These are phyloP conservation scores for Wickerhamomyces bisporus DNA, from an alignment of 805 yeast species.

Conservation along the genomic window DNA sequence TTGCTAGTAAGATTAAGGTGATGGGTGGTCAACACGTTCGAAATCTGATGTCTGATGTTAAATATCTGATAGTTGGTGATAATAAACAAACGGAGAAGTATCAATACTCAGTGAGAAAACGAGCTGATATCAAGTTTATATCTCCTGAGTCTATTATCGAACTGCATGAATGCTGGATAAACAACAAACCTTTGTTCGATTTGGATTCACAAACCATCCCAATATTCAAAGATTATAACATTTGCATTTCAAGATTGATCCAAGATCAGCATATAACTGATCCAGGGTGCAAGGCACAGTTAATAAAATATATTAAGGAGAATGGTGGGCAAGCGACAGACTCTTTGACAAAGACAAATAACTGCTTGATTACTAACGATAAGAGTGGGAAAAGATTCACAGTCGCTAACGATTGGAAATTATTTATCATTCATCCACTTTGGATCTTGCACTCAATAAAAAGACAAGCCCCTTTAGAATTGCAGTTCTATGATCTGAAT, in stretches of 20 bases:
- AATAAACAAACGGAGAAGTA: slow-evolving; percentile 51
- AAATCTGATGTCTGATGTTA: slow-evolving; percentile 58
- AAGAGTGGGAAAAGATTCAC: slow-evolving; percentile 45
- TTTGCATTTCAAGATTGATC: slow-evolving; percentile 34
- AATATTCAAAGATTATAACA: slow-evolving; percentile 36
- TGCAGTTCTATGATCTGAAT: slow-evolving; percentile 25
- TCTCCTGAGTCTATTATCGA: slow-evolving; percentile 38
- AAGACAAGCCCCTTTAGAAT: slow-evolving; percentile 33
- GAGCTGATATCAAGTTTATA: slow-evolving; percentile 56
- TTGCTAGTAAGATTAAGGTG: slow-evolving; percentile 40
- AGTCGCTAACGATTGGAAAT: slow-evolving; percentile 38
- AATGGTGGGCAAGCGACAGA: slow-evolving; percentile 50
- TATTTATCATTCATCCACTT: slow-evolving; percentile 34
- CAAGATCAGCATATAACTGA: slow-evolving; percentile 16
- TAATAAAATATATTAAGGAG: slow-evolving; percentile 31
- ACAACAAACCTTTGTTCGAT: slow-evolving; percentile 30
- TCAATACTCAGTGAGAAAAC: slow-evolving; percentile 41
- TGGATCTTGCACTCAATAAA: slow-evolving; percentile 38
- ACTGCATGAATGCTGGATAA: slow-evolving; percentile 47
- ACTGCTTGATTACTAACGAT: slow-evolving; percentile 46
- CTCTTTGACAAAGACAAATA: slow-evolving; percentile 39
- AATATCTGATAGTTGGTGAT: slow-evolving; percentile 53
- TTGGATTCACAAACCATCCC: slow-evolving; percentile 29
- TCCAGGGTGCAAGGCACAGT: slow-evolving; percentile 25
- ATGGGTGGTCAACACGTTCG: slow-evolving; percentile 57